Percentiles rank a stretch among this genome's conserved stretches.
These are phyloP conservation scores for Leccinum imitatum DNA, from an alignment of 768 basidiomycete genomes.

Conservation along the genomic window DNA sequence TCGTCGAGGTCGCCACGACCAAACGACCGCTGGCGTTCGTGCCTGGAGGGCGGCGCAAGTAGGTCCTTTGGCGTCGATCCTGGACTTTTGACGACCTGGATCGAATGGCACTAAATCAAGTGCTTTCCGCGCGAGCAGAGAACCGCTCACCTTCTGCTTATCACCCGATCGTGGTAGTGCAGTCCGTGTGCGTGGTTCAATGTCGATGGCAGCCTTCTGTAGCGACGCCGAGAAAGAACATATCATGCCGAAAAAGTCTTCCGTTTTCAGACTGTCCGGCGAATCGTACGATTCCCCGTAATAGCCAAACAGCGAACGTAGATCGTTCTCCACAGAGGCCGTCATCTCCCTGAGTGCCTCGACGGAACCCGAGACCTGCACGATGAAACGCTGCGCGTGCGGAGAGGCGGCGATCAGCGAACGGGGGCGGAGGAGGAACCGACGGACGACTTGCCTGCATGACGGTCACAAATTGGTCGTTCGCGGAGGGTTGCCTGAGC, in stretches of 20 bases:
- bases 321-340: constrained; percentile 53
- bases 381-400: constrained; percentile 26
- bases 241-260: constrained; percentile 79
- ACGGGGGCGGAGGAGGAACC: neutral
- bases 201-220: constrained; percentile 71
- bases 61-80: constrained; percentile 27
- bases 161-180: neutral
- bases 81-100: constrained; percentile 45
- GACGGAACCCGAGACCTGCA: constrained; percentile 49
- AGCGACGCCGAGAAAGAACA: constrained; percentile 73
- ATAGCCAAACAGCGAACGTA: constrained; percentile 61
- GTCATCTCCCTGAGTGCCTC: constrained; percentile 67
- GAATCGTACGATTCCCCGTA: constrained; percentile 75
- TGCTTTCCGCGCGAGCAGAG: neutral
- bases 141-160: constrained; percentile 11
- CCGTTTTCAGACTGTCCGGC: constrained; percentile 66
- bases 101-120: neutral
- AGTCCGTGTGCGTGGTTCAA: constrained; percentile 23
- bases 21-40: constrained; percentile 51
- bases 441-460: constrained; percentile 56
- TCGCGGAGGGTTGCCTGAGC: constrained; percentile 28
- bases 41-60: constrained; percentile 41
- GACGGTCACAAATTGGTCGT: constrained; percentile 63
- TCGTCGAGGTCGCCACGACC: constrained; percentile 82
- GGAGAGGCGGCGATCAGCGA: neutral